A percentile compares a stretch with the other conserved stretches of the same genome.
Evolutionary conservation across 2,329 filamentous ascomycete genomes (phyloP).

Genomic region (Trichoderma koningii): DNA sequence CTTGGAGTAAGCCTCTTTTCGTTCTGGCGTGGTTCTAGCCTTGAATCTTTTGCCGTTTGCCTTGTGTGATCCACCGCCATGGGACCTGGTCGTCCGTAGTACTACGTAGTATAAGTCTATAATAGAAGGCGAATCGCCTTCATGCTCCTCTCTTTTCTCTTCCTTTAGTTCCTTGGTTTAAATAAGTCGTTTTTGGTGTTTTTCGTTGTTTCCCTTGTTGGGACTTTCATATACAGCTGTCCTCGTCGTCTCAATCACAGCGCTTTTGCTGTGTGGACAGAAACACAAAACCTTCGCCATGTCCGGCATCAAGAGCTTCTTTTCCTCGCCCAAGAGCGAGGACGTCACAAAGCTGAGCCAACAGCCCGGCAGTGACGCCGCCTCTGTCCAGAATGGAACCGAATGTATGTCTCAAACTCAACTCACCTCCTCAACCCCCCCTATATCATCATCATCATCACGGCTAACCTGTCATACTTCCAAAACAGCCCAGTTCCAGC

Average conservation of each 20-base stretch:
- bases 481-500: slow-evolving; percentile 38
- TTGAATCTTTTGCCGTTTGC: slow-evolving; percentile 1
- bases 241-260: not conserved
- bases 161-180: not conserved
- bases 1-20: not conserved
- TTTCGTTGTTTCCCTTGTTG: not conserved
- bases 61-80: slow-evolving; percentile 1
- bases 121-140: slow-evolving; percentile 4
- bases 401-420: not conserved
- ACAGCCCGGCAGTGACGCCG: slow-evolving; percentile 14
- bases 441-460: too few species aligned
- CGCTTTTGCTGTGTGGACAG: not conserved
- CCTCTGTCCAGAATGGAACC: slow-evolving; percentile 21
- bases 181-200: not conserved
- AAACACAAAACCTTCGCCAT: slow-evolving; percentile 1
- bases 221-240: not conserved
- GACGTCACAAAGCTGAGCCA: slow-evolving; percentile 19
- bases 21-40: slow-evolving; percentile 3
- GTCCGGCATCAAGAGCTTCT: slow-evolving; percentile 15
- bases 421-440: too few species aligned
- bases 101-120: slow-evolving; percentile 6
- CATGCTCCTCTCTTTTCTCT: not conserved
- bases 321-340: not conserved
- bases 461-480: not conserved
- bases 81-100: not conserved